These are phyloP conservation scores for Colletotrichum endophyticum DNA, from an alignment of 2,329 filamentous ascomycete genomes.

Conservation along the genomic window DNA sequence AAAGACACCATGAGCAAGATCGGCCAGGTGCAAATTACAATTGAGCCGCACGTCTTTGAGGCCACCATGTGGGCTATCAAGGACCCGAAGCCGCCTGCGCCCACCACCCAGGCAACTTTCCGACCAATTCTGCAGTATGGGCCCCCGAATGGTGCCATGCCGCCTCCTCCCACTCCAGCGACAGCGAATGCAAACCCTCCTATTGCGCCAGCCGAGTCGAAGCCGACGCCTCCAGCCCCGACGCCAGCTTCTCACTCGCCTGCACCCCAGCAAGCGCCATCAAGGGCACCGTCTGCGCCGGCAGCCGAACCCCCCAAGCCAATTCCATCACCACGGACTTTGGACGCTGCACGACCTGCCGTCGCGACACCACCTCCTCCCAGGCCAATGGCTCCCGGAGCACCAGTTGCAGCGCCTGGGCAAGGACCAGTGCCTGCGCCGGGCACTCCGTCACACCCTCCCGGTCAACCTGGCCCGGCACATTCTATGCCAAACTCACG, in stretches of 20 bases:
- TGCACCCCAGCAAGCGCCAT: neutral
- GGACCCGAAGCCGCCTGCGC: slow-evolving; percentile 56
- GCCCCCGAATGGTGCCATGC: slow-evolving; percentile 67
- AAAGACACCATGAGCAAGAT: slow-evolving; percentile 76
- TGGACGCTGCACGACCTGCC: neutral
- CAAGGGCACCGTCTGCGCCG: neutral
- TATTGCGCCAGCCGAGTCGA: slow-evolving; percentile 21
- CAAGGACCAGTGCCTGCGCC: slow-evolving; percentile 19
- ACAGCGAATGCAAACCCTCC: slow-evolving; percentile 10
- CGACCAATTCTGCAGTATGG: slow-evolving; percentile 71
- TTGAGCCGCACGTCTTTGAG: slow-evolving; percentile 82
- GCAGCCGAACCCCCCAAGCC: neutral
- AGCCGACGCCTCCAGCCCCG: slow-evolving; percentile 20
- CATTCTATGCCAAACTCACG: slow-evolving; percentile 26
- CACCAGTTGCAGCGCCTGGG: slow-evolving; percentile 19
- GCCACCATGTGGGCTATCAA: slow-evolving; percentile 77
- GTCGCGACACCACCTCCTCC: slow-evolving; percentile 1
- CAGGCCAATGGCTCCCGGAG: neutral
- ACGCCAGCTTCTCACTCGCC: slow-evolving; percentile 7
- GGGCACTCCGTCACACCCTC: slow-evolving; percentile 22
- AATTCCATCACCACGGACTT: neutral
- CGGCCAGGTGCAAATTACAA: slow-evolving; percentile 74
- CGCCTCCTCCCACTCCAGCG: slow-evolving; percentile 42
- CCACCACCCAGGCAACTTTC: slow-evolving; percentile 27
- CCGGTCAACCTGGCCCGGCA: slow-evolving; percentile 18